Evolutionary conservation across 371 early-diverging fungal genomes (phyloP).

Genomic region (Lichtheimia ornata): DNA sequence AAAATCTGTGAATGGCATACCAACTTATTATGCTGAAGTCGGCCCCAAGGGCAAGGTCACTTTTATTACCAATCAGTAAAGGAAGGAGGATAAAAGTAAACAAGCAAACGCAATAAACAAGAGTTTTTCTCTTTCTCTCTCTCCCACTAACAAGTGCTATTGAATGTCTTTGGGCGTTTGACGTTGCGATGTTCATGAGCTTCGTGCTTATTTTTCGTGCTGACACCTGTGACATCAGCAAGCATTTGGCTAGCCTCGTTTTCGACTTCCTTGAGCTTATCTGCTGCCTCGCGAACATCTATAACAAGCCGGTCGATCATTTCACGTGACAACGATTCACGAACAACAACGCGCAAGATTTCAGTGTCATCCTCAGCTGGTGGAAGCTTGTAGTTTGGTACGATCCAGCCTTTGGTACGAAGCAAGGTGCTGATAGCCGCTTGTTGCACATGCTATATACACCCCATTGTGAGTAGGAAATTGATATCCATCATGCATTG

Average conservation of each 20-base stretch:
- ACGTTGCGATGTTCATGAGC: too few relatives aligned
- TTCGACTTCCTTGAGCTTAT: constrained; percentile 16
- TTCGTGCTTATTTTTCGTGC: neutral
- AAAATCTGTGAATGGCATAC: constrained; percentile 36
- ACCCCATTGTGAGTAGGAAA: neutral
- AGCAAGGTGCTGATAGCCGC: constrained; percentile 26
- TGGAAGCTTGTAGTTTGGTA: constrained; percentile 44
- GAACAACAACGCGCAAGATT: constrained; percentile 42
- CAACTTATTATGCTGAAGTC: constrained; percentile 49
- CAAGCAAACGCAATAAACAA: neutral
- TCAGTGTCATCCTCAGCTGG: constrained; percentile 30
- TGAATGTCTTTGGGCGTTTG: too few relatives aligned
- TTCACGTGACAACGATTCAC: constrained; percentile 39
- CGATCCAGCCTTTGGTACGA: constrained; percentile 48
- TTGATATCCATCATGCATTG: neutral
- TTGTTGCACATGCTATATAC: constrained; percentile 29
- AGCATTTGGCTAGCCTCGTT: neutral
- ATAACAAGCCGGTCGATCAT: constrained; percentile 33
- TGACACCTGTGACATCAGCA: neutral
- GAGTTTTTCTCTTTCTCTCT: neutral
- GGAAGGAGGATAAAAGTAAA: neutral
- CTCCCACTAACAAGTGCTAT: too few relatives aligned
- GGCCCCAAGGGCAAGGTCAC: constrained; percentile 33
- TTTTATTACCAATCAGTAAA: constrained; percentile 20
- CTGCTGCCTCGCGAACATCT: constrained; percentile 22